Conservation (phyloP, 176 grass and related monocot genomes). For the Ananas comosus region DNA sequence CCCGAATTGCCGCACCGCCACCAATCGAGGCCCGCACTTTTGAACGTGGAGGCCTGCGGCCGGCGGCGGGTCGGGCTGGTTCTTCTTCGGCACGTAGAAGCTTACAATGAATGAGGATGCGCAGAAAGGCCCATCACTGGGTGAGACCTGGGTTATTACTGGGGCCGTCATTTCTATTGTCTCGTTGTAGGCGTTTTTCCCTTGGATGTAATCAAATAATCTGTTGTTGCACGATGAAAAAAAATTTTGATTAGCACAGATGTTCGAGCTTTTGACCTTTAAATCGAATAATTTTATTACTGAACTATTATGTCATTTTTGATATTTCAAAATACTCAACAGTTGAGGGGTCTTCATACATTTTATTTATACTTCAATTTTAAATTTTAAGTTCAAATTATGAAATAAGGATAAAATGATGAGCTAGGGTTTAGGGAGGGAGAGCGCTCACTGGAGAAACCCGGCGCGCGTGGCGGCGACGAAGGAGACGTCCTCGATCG, state of each 20-base stretch:
- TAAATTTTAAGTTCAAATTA: background rate
- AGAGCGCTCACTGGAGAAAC: conserved; percentile 49
- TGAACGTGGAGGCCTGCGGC: conserved; percentile 54
- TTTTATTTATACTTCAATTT: no score
- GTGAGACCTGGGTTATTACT: conserved; percentile 61
- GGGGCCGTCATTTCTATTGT: conserved; percentile 89
- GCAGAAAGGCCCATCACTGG: conserved; percentile 80
- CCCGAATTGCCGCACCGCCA: conserved; percentile 64
- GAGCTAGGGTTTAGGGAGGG: background rate
- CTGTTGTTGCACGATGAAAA: conserved; percentile 20
- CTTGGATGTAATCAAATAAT: conserved; percentile 88
- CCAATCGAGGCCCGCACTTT: conserved; percentile 39
- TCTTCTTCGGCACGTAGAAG: conserved; percentile 74
- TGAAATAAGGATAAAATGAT: background rate
- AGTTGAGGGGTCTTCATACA: no score
- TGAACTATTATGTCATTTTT: no score
- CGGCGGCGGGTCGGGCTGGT: conserved; percentile 60
- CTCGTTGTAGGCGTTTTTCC: conserved; percentile 48
- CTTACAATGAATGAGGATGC: conserved; percentile 66
- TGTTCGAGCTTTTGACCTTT: no score
- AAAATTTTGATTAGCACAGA: background rate
- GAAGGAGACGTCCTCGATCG: conserved; percentile 92
- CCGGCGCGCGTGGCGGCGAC: conserved; percentile 69
- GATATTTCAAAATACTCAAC: no score
- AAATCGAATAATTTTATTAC: no score